Conservation (phyloP, 2,329 filamentous ascomycete species). For the Aureobasidium sp. region DNA sequence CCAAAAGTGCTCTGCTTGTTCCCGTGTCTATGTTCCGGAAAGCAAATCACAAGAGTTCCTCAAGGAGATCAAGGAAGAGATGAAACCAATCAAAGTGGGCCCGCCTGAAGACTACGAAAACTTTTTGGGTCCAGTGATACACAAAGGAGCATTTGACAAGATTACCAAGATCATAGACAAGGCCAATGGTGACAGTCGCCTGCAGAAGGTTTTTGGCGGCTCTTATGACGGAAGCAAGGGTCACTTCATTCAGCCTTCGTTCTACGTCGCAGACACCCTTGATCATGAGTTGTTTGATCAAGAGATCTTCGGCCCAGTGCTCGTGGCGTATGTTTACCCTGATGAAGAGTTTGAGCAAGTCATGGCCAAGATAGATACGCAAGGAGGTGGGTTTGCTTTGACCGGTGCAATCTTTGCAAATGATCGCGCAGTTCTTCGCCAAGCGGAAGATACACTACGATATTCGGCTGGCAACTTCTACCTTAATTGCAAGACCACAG, state of each 20-base stretch:
- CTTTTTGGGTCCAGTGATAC: conserved; percentile 47
- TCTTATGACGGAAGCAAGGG: conserved; percentile 32
- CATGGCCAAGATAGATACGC: background rate
- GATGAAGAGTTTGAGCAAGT: background rate
- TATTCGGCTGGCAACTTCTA: conserved; percentile 54
- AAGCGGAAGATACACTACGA: conserved; percentile 46
- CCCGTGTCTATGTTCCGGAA: conserved; percentile 32
- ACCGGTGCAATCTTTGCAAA: conserved; percentile 47
- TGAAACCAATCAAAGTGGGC: conserved; percentile 26
- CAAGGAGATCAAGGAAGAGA: conserved; percentile 23
- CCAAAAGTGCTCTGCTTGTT: conserved; percentile 48
- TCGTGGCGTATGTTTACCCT: conserved; percentile 39
- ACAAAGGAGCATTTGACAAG: conserved; percentile 41
- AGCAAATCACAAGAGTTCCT: conserved; percentile 32
- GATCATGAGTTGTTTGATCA: conserved; percentile 40
- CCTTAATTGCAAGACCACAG: conserved; percentile 53
- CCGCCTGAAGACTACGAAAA: conserved; percentile 30
- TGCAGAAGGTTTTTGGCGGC: conserved; percentile 42
- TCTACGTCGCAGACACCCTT: conserved; percentile 39
- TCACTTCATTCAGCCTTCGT: conserved; percentile 38
- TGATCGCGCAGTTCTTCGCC: conserved; percentile 42
- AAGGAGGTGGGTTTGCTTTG: conserved; percentile 40
- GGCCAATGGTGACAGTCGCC: conserved; percentile 37
- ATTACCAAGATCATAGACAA: conserved; percentile 41
- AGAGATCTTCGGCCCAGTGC: conserved; percentile 46